Conservation (phyloP, 345 rosid species). For the Boechera retrofracta region DNA sequence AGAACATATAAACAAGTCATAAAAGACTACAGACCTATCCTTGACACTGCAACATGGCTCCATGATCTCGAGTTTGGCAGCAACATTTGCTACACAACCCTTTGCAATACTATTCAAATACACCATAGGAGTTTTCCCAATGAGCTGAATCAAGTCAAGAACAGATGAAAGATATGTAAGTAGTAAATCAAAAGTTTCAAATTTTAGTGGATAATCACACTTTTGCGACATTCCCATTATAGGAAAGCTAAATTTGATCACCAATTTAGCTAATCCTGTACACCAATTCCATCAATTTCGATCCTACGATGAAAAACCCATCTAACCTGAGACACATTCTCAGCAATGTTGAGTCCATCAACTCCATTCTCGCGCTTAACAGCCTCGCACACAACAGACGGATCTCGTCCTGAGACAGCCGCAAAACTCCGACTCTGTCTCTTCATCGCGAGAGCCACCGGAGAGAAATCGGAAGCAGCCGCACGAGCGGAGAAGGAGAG, state of each 20-base stretch:
- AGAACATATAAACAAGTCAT: conserved; percentile 8
- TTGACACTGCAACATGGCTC: conserved; percentile 94
- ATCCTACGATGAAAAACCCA: background rate
- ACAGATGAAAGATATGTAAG: conserved; percentile 18
- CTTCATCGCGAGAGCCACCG: conserved; percentile 31
- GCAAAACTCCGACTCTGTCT: conserved; percentile 35
- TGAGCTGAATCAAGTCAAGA: conserved; percentile 56
- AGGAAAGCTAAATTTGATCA: conserved; percentile 4
- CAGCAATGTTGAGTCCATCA: conserved; percentile 86
- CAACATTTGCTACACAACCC: conserved; percentile 75
- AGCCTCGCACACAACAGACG: conserved; percentile 69
- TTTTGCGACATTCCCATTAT: conserved; percentile 1
- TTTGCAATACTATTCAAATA: conserved; percentile 86
- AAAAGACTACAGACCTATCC: conserved; percentile 61
- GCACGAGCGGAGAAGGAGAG: conserved; percentile 33
- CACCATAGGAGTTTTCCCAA: conserved; percentile 96
- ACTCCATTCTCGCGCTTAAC: conserved; percentile 58
- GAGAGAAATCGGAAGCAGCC: conserved; percentile 19
- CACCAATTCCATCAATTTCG: background rate
- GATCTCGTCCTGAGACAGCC: conserved; percentile 39
- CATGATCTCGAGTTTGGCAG: conserved; percentile 95
- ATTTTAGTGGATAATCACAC: conserved; percentile 6
- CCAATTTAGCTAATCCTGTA: background rate
- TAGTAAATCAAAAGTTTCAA: conserved; percentile 7
- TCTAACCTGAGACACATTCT: conserved; percentile 76